Base-by-base conservation (phyloP, 306 rosid species). In the Rosa rugosa region DNA sequence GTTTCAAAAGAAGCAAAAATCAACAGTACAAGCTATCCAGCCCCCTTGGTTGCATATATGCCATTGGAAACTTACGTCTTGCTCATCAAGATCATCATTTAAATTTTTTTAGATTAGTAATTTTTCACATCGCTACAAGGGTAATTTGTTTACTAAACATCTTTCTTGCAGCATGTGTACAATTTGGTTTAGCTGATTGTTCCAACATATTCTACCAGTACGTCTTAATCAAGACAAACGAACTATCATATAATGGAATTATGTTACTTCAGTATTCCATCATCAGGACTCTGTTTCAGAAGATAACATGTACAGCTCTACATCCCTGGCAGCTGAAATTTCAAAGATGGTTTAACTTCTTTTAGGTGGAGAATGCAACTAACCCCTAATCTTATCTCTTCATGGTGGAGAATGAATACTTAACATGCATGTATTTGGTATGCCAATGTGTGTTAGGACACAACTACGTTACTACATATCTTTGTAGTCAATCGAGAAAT, bases 211-310 rank as follows among this genome's bases (percentile, higher is more conserved):
- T 75, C 78, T 60, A 44, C 44, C 7, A 75, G 78, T 44, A 60
- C 78, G 31, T 77, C 56, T 60, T 27, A 60, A 50, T 51, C 85
- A 81, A 76, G 81, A 77, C 78, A 69, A 77, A 69, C 80, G 53
- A 77, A 81, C 87, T 53, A 81, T 69, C 71, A 63, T 53, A 13
- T 54, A 73, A 81, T 23, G 51, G 74, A 67, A 53, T 81, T 84
- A 63, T 62, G 62, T 25, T 36, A 12, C 27, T 47, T 63, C 69
- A 27, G 18, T 54, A 5, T 45, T 12, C 14, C 78, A 67, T 20
- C 70, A 67, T 54, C 75, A 67, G 53, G 41, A 56, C 69, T 51
- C 40, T 65, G 17, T 51, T 47, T 64, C 6, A 44, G 47, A 53
- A 51, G 65, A 72, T 71, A 46, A 56, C 53, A 41, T 56, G 51